Evolutionary conservation across 345 rosid species (phyloP).

Genomic region (Laguncularia racemosa): DNA sequence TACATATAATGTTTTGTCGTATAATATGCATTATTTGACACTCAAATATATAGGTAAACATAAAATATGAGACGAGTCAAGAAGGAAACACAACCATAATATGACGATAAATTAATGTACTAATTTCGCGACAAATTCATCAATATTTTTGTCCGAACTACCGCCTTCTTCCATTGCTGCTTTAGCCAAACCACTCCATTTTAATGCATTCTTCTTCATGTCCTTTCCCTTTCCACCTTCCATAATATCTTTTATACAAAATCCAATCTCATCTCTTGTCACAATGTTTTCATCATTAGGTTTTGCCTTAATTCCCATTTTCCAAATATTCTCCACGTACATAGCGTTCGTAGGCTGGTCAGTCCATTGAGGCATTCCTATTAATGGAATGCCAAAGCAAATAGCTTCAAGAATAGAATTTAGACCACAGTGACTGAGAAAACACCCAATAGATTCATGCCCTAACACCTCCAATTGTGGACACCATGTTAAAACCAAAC

Average conservation of each 20-base stretch:
- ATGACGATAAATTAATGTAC: too few relatives aligned
- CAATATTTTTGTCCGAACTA: too few relatives aligned
- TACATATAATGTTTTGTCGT: too few relatives aligned
- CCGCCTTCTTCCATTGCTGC: too few relatives aligned
- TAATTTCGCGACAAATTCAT: too few relatives aligned
- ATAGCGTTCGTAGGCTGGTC: not conserved
- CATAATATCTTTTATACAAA: not conserved
- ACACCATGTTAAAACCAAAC: slow-evolving; percentile 7
- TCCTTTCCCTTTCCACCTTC: not conserved
- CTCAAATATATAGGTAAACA: too few relatives aligned
- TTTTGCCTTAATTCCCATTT: not conserved
- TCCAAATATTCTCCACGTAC: not conserved
- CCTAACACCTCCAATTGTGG: slow-evolving; percentile 10
- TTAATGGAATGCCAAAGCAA: slow-evolving; percentile 5
- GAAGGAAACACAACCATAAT: too few relatives aligned
- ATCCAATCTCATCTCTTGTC: not conserved
- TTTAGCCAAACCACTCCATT: too few relatives aligned
- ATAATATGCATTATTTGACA: too few relatives aligned
- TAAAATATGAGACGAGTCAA: too few relatives aligned
- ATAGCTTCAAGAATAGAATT: slow-evolving; percentile 12
- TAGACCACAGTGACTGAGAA: slow-evolving; percentile 11
- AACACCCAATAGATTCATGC: slow-evolving; percentile 7
- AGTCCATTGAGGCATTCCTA: not conserved
- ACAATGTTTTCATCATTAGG: not conserved
- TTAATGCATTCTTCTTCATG: too few relatives aligned